Conservation (phyloP, 1,284 basidiomycete species). For the Naganishia albida region DNA sequence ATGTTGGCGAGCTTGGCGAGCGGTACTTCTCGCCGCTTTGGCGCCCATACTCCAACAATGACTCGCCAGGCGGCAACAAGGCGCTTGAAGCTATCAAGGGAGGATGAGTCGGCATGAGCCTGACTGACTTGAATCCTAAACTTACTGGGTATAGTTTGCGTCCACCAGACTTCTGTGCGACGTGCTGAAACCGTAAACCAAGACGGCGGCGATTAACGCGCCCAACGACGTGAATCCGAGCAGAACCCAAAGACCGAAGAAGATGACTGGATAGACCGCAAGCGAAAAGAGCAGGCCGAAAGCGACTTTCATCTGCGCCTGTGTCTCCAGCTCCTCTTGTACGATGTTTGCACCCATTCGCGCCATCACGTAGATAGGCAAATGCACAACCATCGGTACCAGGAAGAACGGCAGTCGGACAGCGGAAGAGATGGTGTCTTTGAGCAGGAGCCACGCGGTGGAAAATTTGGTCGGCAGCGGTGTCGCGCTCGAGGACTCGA, state of each 20-base stretch:
- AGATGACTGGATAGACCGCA: slow-evolving; percentile 75
- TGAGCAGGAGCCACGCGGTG: slow-evolving; percentile 73
- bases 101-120: not conserved
- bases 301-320: slow-evolving; percentile 88
- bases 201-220: slow-evolving; percentile 56
- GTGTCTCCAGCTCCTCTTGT: slow-evolving; percentile 79
- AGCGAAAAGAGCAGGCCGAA: slow-evolving; percentile 74
- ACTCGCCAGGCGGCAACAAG: slow-evolving; percentile 85
- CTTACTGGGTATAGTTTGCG: slow-evolving; percentile 79
- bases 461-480: slow-evolving; percentile 76
- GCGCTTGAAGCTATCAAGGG: slow-evolving; percentile 60
- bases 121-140: slow-evolving; percentile 26
- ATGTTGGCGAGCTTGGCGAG: slow-evolving; percentile 70
- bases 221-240: slow-evolving; percentile 68
- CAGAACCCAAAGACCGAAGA: slow-evolving; percentile 78
- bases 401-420: slow-evolving; percentile 82
- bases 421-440: slow-evolving; percentile 70
- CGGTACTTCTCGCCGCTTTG: slow-evolving; percentile 75
- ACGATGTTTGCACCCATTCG: slow-evolving; percentile 70
- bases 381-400: slow-evolving; percentile 75
- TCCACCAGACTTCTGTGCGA: slow-evolving; percentile 63
- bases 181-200: slow-evolving; percentile 70
- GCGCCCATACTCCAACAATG: slow-evolving; percentile 84
- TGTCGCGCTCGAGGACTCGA: slow-evolving; percentile 72
- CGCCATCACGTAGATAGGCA: slow-evolving; percentile 79